These are phyloP conservation scores for Xylaria sp. DNA, from an alignment of 2,329 filamentous ascomycete species.

Conservation along the genomic window DNA sequence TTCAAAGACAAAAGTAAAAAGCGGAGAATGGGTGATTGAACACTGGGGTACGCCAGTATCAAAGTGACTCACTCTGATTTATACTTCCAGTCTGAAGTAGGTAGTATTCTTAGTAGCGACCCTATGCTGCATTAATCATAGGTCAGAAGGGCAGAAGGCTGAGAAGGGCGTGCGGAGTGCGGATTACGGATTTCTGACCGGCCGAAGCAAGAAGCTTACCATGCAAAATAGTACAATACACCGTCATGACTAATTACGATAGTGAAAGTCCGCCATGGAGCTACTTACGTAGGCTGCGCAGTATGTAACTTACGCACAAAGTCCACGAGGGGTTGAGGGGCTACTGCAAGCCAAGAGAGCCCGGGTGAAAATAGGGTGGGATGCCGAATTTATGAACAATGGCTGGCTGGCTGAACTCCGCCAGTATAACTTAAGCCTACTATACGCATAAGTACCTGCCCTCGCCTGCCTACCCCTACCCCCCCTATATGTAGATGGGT, in stretches of 20 bases:
- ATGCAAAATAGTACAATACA: neutral
- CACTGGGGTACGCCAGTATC: neutral
- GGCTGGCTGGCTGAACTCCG: slow-evolving; percentile 17
- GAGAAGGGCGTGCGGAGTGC: neutral
- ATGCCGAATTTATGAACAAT: slow-evolving; percentile 1
- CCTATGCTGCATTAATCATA: neutral
- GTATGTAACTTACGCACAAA: neutral
- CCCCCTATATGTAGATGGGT: too few relatives aligned
- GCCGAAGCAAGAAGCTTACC: neutral
- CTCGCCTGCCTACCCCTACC: too few relatives aligned
- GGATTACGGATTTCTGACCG: neutral
- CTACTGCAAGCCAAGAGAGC: neutral
- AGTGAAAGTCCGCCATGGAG: neutral
- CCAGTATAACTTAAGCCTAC: too few relatives aligned
- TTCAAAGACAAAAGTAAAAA: neutral
- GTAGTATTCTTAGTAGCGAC: neutral
- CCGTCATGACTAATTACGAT: slow-evolving; percentile 12
- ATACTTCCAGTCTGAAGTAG: neutral
- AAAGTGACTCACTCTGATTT: neutral
- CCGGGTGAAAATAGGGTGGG: neutral
- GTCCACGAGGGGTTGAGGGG: neutral
- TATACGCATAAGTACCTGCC: too few relatives aligned
- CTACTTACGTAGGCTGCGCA: too few relatives aligned
- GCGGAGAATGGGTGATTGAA: neutral
- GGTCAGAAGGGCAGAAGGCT: slow-evolving; percentile 3